Evolutionary conservation across 495 filamentous ascomycete species (phyloP).

Genomic region (Ramalina peruviana): DNA sequence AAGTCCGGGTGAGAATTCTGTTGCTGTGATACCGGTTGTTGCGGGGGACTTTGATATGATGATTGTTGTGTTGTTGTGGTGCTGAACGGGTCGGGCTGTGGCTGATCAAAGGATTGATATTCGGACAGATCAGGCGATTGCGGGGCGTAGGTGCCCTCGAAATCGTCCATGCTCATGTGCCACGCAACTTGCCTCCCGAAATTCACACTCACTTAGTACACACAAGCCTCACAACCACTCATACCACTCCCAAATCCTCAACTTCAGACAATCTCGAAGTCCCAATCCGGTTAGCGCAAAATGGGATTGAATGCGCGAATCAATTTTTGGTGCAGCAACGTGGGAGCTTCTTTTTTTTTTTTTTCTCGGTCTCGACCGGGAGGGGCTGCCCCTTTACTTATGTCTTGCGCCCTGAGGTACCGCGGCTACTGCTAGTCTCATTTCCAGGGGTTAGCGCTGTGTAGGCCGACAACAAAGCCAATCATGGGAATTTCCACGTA

Average conservation of each 20-base stretch:
- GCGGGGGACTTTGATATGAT: constrained; percentile 15
- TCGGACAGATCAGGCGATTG: constrained; percentile 34
- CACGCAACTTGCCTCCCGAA: not conserved
- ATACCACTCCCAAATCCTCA: too few relatives aligned
- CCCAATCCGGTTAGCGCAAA: too few relatives aligned
- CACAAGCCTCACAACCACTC: too few relatives aligned
- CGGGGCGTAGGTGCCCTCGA: constrained; percentile 30
- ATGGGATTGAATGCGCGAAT: too few relatives aligned
- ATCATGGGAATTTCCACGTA: too few relatives aligned
- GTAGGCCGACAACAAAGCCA: too few relatives aligned
- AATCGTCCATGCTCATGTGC: constrained; percentile 24
- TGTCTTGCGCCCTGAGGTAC: not conserved
- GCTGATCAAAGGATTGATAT: constrained; percentile 30
- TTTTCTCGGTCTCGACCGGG: too few relatives aligned
- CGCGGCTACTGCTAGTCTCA: too few relatives aligned
- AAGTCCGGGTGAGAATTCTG: constrained; percentile 3
- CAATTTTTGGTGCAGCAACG: too few relatives aligned
- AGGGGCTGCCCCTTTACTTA: not conserved
- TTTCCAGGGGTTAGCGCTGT: too few relatives aligned
- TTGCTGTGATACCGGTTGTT: not conserved
- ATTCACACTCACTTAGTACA: not conserved
- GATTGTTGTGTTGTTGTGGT: constrained; percentile 5
- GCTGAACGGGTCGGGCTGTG: constrained; percentile 25
- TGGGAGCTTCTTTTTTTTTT: too few relatives aligned
- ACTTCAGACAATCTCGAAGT: too few relatives aligned